Base-by-base conservation (phyloP, 1,284 basidiomycete species). In the Puccinia brachypodii region DNA sequence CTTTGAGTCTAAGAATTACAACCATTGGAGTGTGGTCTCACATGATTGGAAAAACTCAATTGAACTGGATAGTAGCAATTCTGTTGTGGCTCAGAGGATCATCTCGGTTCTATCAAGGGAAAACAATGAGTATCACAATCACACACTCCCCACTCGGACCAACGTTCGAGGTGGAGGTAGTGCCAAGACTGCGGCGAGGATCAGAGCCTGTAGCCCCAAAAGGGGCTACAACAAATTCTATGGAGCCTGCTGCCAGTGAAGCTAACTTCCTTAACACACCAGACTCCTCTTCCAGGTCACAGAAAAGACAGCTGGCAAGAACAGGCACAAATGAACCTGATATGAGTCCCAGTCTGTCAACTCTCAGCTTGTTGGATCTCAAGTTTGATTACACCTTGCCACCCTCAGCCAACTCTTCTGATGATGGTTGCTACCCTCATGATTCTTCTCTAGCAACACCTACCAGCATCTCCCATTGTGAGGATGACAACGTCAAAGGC, bases 391-490 rank as follows among this genome's bases (percentile, higher is more conserved):
- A 38, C 50, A n/a, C 31, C n/a, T 68, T 64, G 47, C 38, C 42
- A 14, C 69, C 64, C 44, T 14, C 38, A 22, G 38, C 64, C 33
- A 78, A 53, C 47, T 78, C 76, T 40, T 78, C 76, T 56, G 44
- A 40, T 14, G 33, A 68, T 44, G 60, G 60, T 76, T 38, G 60
- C 22, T 50, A 64, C 25, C 64, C 74, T 44, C 74, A 28, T 16
- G 74, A 76, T 28, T 76, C 74, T 4, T 76, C 74, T 28, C 74
- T 58, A 33, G 58, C 56, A 8, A 76, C 74, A 3, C 64, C 74
- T 0, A 50, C 74, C 16, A 76, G 74, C n/a, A 19, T 75, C 56
- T 75, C 40, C 19, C 53, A 60, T 14, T 36, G n/a, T 50, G 74
- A 64, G 36, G 33, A 66, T 3, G 74, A 50, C 1, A 3, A 28